Evolutionary conservation across 345 rosid genomes (phyloP), one percentile per base, ranked within the genome.

Genomic region (Psidium guajava): DNA sequence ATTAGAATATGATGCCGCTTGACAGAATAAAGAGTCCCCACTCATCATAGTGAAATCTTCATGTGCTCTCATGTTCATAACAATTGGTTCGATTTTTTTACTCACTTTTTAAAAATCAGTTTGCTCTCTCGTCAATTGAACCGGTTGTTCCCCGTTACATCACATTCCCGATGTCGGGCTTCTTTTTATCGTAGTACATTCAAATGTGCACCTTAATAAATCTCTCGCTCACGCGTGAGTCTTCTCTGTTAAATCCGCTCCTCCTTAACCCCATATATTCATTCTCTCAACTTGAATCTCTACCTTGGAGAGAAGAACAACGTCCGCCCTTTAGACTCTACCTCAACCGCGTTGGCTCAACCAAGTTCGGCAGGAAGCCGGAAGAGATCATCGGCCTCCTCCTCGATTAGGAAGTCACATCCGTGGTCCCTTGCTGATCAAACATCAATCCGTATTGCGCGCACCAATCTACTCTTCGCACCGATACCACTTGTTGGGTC

Each of bases 141-240:
- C 6, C 44, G 13, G 42, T 2, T 5, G 1, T 69, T 32, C 44
- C 77, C 13, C 22, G 0, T 8, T 64, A n/a, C 4, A 3, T 64
- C 20, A 1, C 5, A 28, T 32, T 11, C 2, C 20, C 2, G 0
- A 36, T 28, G 22, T 15, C 3, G n/a, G n/a, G n/a, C n/a, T n/a
- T n/a, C n/a, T n/a, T n/a, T n/a, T n/a, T n/a, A n/a, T n/a, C n/a
- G n/a, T n/a, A n/a, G n/a, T n/a, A n/a, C n/a, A n/a, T n/a, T n/a
- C n/a, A n/a, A 40, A 40, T 2, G 6, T 5, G 0, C 24, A 32
- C 21, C 24, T 69, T 18, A 69, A 69, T 13, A 32, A 18, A 8
- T 8, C 0, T 32, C 1, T 2, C 10, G 4, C 40, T 69, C 6
- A 32, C 12, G 0, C 14, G 24, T 2, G 0, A 4, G 3, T 8